Evolutionary conservation across 2,329 filamentous ascomycete genomes (phyloP).

Genomic region (Lecanosticta acicola): DNA sequence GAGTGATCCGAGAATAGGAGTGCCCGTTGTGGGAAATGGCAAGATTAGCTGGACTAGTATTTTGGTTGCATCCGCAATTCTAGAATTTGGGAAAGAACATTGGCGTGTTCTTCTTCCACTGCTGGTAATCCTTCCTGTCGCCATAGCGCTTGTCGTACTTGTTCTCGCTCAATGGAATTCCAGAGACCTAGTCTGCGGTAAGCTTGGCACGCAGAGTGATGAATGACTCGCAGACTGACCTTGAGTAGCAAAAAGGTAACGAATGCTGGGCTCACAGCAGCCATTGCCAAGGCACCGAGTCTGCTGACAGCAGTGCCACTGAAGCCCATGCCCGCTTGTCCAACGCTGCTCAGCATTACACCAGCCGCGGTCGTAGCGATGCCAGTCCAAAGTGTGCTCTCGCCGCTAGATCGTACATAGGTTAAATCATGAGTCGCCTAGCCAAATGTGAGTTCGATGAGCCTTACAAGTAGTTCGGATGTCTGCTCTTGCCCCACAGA

Average conservation of each 20-base stretch:
- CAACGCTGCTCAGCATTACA: conserved; percentile 47
- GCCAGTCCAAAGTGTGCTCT: conserved; percentile 63
- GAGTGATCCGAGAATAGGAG: conserved; percentile 33
- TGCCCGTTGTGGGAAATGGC: conserved; percentile 38
- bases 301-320: conserved; percentile 41
- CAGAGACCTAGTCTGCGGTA: conserved; percentile 35
- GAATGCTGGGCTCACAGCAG: conserved; percentile 58
- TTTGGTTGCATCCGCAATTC: conserved; percentile 3
- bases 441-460: neutral
- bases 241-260: conserved; percentile 58
- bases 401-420: conserved; percentile 42
- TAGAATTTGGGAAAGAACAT: conserved; percentile 59
- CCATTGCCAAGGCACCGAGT: conserved; percentile 45
- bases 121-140: conserved; percentile 58
- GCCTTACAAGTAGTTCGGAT: conserved; percentile 60
- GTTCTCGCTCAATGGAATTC: conserved; percentile 60
- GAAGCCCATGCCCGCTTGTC: conserved; percentile 54
- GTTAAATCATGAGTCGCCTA: neutral
- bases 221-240: conserved; percentile 38
- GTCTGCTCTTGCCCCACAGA: conserved; percentile 55
- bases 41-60: conserved; percentile 42
- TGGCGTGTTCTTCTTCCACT: conserved; percentile 63
- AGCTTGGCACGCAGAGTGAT: neutral
- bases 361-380: conserved; percentile 57
- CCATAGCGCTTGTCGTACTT: conserved; percentile 65